These are phyloP conservation scores for Rhizopogon vinicolor DNA, from an alignment of 768 basidiomycete genomes.

Conservation along the genomic window DNA sequence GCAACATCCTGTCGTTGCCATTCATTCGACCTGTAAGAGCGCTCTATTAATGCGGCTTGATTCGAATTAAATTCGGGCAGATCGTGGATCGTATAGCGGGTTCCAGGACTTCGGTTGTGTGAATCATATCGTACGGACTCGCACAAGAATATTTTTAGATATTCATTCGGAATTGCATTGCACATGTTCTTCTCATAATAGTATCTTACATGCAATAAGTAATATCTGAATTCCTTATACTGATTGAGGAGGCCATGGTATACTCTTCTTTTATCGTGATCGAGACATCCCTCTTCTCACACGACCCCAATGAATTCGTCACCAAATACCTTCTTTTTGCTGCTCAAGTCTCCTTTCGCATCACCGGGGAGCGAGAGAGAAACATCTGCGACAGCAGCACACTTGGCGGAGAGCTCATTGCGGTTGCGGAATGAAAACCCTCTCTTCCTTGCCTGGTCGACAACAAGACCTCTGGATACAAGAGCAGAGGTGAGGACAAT, in stretches of 20 bases:
- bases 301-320: neutral
- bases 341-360: neutral
- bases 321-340: neutral
- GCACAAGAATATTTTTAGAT: neutral
- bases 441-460: conserved; percentile 43
- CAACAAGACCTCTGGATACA: conserved; percentile 42
- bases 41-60: neutral
- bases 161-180: neutral
- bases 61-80: conserved; percentile 30
- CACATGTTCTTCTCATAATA: neutral
- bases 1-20: conserved; percentile 80
- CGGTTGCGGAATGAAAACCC: conserved; percentile 49
- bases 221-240: neutral
- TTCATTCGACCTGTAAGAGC: conserved; percentile 75
- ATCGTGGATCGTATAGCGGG: conserved; percentile 77
- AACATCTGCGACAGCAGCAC: conserved; percentile 1
- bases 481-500: neutral
- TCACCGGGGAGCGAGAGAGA: neutral
- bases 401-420: conserved; percentile 33
- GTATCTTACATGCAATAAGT: neutral
- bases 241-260: too few species aligned
- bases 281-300: neutral
- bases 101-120: conserved; percentile 72
- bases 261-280: neutral
- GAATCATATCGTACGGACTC: conserved; percentile 10